Evolutionary conservation across 2,329 filamentous ascomycete genomes (phyloP), one percentile per base, ranked within the genome.

Genomic region (Fonsecaea monophora): DNA sequence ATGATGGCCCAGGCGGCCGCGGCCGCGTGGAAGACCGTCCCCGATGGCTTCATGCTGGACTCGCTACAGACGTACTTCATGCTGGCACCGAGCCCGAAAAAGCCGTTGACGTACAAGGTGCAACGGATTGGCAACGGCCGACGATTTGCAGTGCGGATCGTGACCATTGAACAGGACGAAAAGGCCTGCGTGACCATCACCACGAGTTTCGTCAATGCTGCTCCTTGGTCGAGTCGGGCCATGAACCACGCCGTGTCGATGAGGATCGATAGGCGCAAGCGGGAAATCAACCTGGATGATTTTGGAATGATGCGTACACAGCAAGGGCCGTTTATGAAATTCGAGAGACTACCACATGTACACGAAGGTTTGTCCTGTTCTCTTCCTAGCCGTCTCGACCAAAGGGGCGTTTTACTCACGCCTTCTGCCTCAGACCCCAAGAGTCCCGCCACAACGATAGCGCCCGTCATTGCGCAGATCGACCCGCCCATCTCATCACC

Each of bases 11-110:
- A 69, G 58, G 67, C 66, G 15, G 67, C 68, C 3, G 64, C 53
- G 1, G 71, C 71, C 4, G 71, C 71, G 3, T 70, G 69, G 59
- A 70, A 68, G 25, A 73, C 71, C 8, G 67, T 72, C 10, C 63
- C 70, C 1, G 40, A 60, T 1, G 66, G 57, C 1, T 72, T 70
- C 66, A 61, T 54, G 54, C 60, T 73, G 15, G 69, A 72, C 59
- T 68, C 65, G 42, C 56, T 73, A n/a, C 70, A 72, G 15, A 68
- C 67, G 21, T 65, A 70, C 18, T 73, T 73, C 56, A 66, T 73
- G 59, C 45, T 69, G 12, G 67, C 65, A 12, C 68, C 70, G 5
- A 67, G 68, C 5, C 21, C 62, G 15, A 37, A 60, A 8, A 55
- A 56, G 21, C 71, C 71, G 0, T 50, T 72, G 25, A 50, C 59